Evolutionary conservation across 441 rosid species (phyloP).

Genomic region (Hypseocharis bilobata): DNA sequence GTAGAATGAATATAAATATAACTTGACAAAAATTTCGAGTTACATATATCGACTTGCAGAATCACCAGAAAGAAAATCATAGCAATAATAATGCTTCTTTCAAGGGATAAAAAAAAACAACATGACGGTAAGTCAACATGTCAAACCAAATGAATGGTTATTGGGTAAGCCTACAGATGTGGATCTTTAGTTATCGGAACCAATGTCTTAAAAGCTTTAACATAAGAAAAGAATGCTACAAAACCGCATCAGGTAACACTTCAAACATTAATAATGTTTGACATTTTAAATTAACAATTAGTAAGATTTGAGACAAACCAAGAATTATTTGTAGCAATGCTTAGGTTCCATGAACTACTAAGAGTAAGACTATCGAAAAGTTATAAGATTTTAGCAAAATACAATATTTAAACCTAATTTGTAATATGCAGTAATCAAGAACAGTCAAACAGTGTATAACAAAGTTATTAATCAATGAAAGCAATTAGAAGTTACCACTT

Average conservation of each 20-base stretch:
- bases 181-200: background rate
- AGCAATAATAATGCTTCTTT: no score
- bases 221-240: background rate
- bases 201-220: background rate
- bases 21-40: no score
- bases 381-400: background rate
- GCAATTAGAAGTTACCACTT: constrained; percentile 26
- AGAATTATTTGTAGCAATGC: background rate
- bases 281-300: background rate
- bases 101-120: no score
- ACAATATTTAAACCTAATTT: background rate
- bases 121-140: background rate
- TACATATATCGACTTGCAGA: no score
- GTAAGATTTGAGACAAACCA: background rate
- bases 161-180: background rate
- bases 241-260: background rate
- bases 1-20: no score
- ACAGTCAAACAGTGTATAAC: background rate
- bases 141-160: background rate
- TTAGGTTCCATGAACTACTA: background rate
- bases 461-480: background rate
- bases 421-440: background rate
- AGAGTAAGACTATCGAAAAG: background rate
- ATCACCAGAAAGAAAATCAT: no score
- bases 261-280: background rate